phyloP scores from a whole-genome alignment of 306 rosid genomes.

The Gleditsia sinensis region DNA sequence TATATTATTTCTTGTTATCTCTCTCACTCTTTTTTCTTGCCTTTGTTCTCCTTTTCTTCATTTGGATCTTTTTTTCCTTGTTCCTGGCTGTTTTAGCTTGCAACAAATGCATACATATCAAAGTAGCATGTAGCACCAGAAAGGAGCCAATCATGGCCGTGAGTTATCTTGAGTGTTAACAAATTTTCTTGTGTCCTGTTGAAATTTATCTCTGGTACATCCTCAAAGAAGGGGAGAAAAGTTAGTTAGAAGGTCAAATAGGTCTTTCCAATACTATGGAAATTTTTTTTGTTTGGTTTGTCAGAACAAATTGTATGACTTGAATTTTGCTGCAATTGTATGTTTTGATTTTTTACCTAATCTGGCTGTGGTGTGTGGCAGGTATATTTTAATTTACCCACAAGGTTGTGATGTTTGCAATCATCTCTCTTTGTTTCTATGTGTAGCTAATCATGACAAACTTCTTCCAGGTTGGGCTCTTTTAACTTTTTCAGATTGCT shows the following conservation, averaged over 20 bases:
- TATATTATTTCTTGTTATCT: not conserved
- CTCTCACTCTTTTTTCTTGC: too few species aligned
- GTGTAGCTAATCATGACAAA: slow-evolving; percentile 98
- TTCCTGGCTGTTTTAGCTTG: not conserved
- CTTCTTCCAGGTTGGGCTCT: slow-evolving; percentile 87
- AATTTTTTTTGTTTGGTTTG: slow-evolving; percentile 26
- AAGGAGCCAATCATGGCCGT: slow-evolving; percentile 1
- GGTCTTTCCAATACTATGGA: not conserved
- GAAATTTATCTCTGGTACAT: not conserved
- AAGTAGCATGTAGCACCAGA: slow-evolving; percentile 1
- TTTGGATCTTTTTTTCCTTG: too few species aligned
- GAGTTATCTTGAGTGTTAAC: not conserved
- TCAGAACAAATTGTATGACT: slow-evolving; percentile 7
- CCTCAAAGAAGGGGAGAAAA: not conserved
- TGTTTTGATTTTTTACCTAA: slow-evolving; percentile 31
- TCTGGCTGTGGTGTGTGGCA: slow-evolving; percentile 45
- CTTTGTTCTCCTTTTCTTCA: not conserved
- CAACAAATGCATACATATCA: not conserved
- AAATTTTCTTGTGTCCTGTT: not conserved
- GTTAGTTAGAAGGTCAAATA: slow-evolving; percentile 17
- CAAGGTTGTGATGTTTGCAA: slow-evolving; percentile 99
- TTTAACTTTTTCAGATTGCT: slow-evolving; percentile 7
- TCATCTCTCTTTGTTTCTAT: slow-evolving; percentile 94
- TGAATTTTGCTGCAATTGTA: slow-evolving; percentile 23
- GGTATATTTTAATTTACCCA: slow-evolving; percentile 98